Conservation (phyloP, 1,284 basidiomycete genomes). For the Fomitopsis schrenkii region DNA sequence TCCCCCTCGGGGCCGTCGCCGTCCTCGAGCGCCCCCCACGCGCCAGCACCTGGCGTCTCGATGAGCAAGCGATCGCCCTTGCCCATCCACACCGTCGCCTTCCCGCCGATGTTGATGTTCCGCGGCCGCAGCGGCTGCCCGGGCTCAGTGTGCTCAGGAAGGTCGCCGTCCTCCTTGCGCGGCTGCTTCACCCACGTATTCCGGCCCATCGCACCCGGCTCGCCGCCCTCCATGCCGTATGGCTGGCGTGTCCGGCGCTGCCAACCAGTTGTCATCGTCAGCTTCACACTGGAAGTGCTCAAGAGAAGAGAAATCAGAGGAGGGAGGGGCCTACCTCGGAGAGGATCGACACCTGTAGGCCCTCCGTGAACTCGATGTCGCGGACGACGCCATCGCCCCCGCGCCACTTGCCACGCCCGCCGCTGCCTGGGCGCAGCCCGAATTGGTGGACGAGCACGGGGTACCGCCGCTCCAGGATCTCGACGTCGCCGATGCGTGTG, state of each 20-base stretch:
- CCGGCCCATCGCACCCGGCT: slow-evolving; percentile 68
- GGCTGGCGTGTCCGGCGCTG: slow-evolving; percentile 85
- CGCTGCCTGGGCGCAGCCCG: slow-evolving; percentile 73
- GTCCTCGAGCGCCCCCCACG: slow-evolving; percentile 59
- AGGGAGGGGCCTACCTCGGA: slow-evolving; percentile 61
- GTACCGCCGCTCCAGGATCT: slow-evolving; percentile 89
- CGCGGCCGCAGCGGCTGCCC: slow-evolving; percentile 37
- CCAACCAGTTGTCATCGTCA: neutral
- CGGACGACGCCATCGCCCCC: slow-evolving; percentile 90
- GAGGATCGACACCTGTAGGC: slow-evolving; percentile 83
- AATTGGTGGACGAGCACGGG: slow-evolving; percentile 86
- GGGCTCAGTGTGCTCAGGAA: slow-evolving; percentile 29
- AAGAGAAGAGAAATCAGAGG: neutral
- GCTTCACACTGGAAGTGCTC: neutral
- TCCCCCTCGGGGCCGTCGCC: slow-evolving; percentile 22
- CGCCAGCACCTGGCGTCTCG: slow-evolving; percentile 92
- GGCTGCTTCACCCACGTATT: slow-evolving; percentile 90
- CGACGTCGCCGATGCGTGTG: slow-evolving; percentile 89
- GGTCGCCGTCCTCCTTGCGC: slow-evolving; percentile 67
- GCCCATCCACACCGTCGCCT: slow-evolving; percentile 85
- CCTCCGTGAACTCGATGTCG: slow-evolving; percentile 85
- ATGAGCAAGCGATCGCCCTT: slow-evolving; percentile 80
- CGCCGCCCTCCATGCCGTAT: slow-evolving; percentile 89
- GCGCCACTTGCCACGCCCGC: slow-evolving; percentile 72
- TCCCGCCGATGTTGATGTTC: slow-evolving; percentile 88